Base-by-base conservation (phyloP, 1,139 yeast genomes). In the Schwanniomyces etchellsii region DNA sequence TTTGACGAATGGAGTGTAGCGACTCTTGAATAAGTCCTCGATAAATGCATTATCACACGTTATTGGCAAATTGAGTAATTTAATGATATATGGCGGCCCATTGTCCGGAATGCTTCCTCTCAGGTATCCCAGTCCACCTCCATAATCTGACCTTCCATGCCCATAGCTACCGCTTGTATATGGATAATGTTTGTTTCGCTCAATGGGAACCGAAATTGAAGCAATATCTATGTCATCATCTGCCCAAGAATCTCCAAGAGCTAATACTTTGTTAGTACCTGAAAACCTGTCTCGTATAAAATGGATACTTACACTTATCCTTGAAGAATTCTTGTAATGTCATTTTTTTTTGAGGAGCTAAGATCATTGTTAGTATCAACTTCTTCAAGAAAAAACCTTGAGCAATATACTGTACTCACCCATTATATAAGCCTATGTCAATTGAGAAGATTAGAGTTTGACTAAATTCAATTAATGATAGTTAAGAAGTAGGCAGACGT, bases 181-280 rank as follows among this genome's bases (percentile, higher is more conserved):
- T 7, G 21, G n/a, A 18, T 18, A 18, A 18, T 18, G 21, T 21
- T 48, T 47, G 28, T 52, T 39, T 33, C 48, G 52, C 32, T 58
- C 62, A 24, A 66, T 63, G n/a, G 81, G 81, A 22, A 76, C 79
- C 21, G 75, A 69, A 35, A 77, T 75, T 26, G 81, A 75, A 35
- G 77, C 69, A 57, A 79, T 64, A 55, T 81, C 88, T 34, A 81
- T 70, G 40, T 80, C 88, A 36, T 76, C 81, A 45, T 81, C 89
- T 27, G 86, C 89, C 86, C 91, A 81, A 26, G 82, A 74, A 34
- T 81, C 80, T 34, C 77, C 78, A 41, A 56, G 57, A 15, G 64
- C 69, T 62, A 23, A 12, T 14, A 12, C n/a, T 5, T n/a, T 5
- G 51, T 50, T 50, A 51, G 52, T 50, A 49, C 27, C 11, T n/a